Evolutionary conservation across 768 basidiomycete genomes (phyloP).

Genomic region (Sutorius australiensis): DNA sequence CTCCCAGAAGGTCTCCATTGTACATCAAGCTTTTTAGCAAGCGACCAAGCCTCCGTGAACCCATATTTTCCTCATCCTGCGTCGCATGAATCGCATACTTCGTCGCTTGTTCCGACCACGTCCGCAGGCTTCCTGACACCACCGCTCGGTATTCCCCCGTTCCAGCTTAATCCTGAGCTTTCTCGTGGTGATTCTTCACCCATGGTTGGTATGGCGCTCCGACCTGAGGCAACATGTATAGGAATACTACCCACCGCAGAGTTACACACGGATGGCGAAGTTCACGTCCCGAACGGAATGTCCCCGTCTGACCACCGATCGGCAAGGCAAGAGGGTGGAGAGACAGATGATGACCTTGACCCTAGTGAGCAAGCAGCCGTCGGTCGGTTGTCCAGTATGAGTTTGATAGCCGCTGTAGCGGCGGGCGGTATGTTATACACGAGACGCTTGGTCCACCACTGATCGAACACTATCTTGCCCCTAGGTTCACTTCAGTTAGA

Average conservation of each 20-base stretch:
- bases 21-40: slow-evolving; percentile 6
- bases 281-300: slow-evolving; percentile 8
- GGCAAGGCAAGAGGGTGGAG: slow-evolving; percentile 15
- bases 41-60: slow-evolving; percentile 32
- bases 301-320: slow-evolving; percentile 14
- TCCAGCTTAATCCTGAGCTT: slow-evolving; percentile 17
- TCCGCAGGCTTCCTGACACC: slow-evolving; percentile 18
- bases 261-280: slow-evolving; percentile 8
- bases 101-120: slow-evolving; percentile 20
- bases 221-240: slow-evolving; percentile 11
- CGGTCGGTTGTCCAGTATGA: slow-evolving; percentile 89
- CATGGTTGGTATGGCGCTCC: slow-evolving; percentile 12
- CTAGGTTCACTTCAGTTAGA: slow-evolving; percentile 54
- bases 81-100: slow-evolving; percentile 27
- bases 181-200: slow-evolving; percentile 13
- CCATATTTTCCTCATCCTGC: slow-evolving; percentile 52
- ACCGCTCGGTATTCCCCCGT: slow-evolving; percentile 7
- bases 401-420: slow-evolving; percentile 82
- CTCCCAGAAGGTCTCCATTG: slow-evolving; percentile 16
- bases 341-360: slow-evolving; percentile 40
- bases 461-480: slow-evolving; percentile 4
- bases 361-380: slow-evolving; percentile 70
- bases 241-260: slow-evolving; percentile 6
- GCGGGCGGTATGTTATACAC: slow-evolving; percentile 57
- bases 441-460: slow-evolving; percentile 5